Conservation (phyloP, 106 monocot species). For the Apostasia shenzhenica region DNA sequence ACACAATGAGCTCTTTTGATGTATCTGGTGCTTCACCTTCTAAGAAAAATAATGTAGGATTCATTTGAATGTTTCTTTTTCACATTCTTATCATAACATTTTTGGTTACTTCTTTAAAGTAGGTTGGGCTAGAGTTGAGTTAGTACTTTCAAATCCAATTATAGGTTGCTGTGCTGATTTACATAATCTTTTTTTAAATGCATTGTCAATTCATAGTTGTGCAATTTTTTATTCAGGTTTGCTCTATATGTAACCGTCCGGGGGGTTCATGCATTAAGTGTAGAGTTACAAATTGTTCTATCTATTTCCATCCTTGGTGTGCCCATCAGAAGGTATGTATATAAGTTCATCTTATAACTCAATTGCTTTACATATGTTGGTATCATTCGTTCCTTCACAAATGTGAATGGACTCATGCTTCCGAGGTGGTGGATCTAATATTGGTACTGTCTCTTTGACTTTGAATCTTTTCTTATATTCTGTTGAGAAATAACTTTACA, state of each 20-base stretch:
- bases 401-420: too few species aligned
- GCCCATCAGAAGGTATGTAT: conserved; percentile 72
- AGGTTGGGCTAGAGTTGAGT: not conserved
- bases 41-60: conserved; percentile 57
- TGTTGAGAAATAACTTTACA: too few species aligned
- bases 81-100: not conserved
- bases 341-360: not conserved
- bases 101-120: not conserved
- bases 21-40: conserved; percentile 62
- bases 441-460: too few species aligned
- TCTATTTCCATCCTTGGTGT: conserved; percentile 93
- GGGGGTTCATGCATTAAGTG: conserved; percentile 74
- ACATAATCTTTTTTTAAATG: not conserved
- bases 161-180: too few species aligned
- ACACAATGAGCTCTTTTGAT: conserved; percentile 91
- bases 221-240: conserved; percentile 25
- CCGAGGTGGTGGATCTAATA: too few species aligned
- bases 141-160: too few species aligned
- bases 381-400: not conserved
- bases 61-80: not conserved
- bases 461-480: too few species aligned
- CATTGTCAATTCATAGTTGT: not conserved
- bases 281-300: conserved; percentile 50
- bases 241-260: conserved; percentile 50
- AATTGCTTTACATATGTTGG: not conserved